Base-by-base conservation (phyloP, 371 early-diverging fungal species). In the Rozella allomycis region DNA sequence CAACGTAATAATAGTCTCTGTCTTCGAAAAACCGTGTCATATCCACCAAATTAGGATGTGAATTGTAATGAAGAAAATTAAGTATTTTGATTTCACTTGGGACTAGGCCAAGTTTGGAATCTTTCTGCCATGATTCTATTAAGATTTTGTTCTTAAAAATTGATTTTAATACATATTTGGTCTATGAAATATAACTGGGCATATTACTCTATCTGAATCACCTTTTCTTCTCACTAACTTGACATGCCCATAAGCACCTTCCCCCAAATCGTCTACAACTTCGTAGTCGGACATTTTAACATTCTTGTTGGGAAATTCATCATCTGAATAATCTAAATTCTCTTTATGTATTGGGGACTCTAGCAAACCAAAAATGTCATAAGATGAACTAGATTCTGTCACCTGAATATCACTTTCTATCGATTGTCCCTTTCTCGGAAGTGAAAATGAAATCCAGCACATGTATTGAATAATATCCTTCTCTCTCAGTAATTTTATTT, bases 161-260 rank as follows among this genome's bases (percentile, higher is more conserved):
- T 14, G 67, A 58, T 47, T 72, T 72, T 49, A 74, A 66, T 20
- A 77, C 68, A 46, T 72, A 77, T 31, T 60, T 63, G 32, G 45
- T 54, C 56, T 65, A 33, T 18, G 40, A 17, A 39, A 17, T 16
- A 43, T 13, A 13, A 18, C 28, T 12, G 20, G 7, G 19, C 17
- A 25, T 23, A 29, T 28, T 43, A 67, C 69, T 45, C 52, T 41
- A 32, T 42, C 38, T 10, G 46, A 52, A 44, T 69, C 66, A 13
- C 57, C 25, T 35, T 52, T 55, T 27, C 34, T 34, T 34, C 47
- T 43, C 3, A 58, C 70, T n/a, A 70, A 41, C 36, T 70, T 64
- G 17, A 74, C 76, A 23, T 58, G 42, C 2, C 74, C 74, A 41
- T 73, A 75, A 3, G 78, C 69, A 12, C 78, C 76, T 43, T 74